Base-by-base conservation (phyloP, 768 basidiomycete genomes). In the Naematelia aurantialba region DNA sequence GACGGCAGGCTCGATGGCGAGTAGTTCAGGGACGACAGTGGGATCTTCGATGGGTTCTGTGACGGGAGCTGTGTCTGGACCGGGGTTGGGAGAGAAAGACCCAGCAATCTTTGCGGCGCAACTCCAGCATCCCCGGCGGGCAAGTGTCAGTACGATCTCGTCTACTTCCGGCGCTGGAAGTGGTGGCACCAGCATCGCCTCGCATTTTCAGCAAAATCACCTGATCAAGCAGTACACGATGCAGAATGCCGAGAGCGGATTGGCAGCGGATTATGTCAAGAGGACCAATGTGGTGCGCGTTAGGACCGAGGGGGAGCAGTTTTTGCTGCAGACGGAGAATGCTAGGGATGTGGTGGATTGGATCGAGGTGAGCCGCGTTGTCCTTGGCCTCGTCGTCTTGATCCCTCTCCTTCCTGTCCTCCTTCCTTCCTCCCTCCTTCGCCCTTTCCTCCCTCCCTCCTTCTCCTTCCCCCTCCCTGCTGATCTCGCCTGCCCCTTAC, bases 191-290 rank as follows among this genome's bases (percentile, higher is more conserved):
- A 46, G 53, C 1, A 45, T 67, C 1, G 65, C 70, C 42, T 62
- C 68, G 10, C 74, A 69, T 52, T 77, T 78, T 65, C 71, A 76
- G 58, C 60, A 66, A 17, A 79, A 79, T 53, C 51, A 65, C n/a
- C 72, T 92, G 51, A 74, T 93, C 52, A 82, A 81, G 50, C 78
- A 81, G 53, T 97, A 96, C 72, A 85, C 89, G 21, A 80, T 97
- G 76, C 91, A 94, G 75, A 78, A 88, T 66, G 91, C 91, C 5
- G 93, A 97, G 81, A 91, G 89, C 60, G 96, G 96, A 21, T 76
- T 99, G 34, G 96, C 91, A 29, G 91, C 89, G 59, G 96, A 99
- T 76, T 99, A 99, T 78, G 34, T 85, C 63, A 98, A 98, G 82
- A 81, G 92, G 62, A 87, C 85, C 80, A 89, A 98, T 75, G 94